These are phyloP conservation scores for Calonectria naviculata DNA, from an alignment of 2,329 filamentous ascomycete species.

Conservation along the genomic window DNA sequence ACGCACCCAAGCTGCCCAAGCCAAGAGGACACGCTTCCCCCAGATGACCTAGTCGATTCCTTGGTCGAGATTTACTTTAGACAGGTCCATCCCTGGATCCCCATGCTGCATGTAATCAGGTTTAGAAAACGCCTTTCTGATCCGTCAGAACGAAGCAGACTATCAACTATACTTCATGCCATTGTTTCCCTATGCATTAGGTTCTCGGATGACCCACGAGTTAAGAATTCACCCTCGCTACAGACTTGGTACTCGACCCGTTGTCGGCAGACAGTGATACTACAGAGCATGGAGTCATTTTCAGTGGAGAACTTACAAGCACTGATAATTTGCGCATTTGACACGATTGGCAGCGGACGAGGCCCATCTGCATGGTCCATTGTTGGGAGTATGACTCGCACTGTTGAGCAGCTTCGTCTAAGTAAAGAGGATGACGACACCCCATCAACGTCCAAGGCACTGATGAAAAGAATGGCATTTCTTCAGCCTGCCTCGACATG, in stretches of 20 bases:
- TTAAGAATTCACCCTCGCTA: conserved; percentile 33
- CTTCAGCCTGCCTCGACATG: conserved; percentile 44
- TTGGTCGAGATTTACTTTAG: conserved; percentile 50
- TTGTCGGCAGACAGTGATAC: conserved; percentile 43
- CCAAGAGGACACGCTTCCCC: conserved; percentile 26
- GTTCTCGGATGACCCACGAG: conserved; percentile 39
- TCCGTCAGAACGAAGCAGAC: conserved; percentile 25
- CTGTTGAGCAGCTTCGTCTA: conserved; percentile 51
- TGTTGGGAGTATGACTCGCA: conserved; percentile 51
- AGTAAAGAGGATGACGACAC: conserved; percentile 48
- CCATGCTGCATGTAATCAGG: conserved; percentile 38
- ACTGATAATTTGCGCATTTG: conserved; percentile 49
- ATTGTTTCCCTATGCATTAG: conserved; percentile 44
- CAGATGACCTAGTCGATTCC: conserved; percentile 46
- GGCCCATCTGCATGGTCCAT: conserved; percentile 50
- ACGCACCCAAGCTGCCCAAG: not conserved
- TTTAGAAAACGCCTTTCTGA: conserved; percentile 29
- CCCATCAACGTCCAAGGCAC: conserved; percentile 31
- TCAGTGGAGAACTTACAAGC: conserved; percentile 49
- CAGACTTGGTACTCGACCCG: conserved; percentile 41
- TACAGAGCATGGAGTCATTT: conserved; percentile 48
- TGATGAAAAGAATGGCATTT: conserved; percentile 47
- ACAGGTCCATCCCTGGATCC: conserved; percentile 52
- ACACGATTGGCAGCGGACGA: conserved; percentile 49
- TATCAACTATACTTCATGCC: conserved; percentile 49